Percentiles rank a stretch among this genome's conserved stretches.
Evolutionary conservation across 2,329 filamentous ascomycete species (phyloP).

Genomic region (Chaetomiaceae sp.): DNA sequence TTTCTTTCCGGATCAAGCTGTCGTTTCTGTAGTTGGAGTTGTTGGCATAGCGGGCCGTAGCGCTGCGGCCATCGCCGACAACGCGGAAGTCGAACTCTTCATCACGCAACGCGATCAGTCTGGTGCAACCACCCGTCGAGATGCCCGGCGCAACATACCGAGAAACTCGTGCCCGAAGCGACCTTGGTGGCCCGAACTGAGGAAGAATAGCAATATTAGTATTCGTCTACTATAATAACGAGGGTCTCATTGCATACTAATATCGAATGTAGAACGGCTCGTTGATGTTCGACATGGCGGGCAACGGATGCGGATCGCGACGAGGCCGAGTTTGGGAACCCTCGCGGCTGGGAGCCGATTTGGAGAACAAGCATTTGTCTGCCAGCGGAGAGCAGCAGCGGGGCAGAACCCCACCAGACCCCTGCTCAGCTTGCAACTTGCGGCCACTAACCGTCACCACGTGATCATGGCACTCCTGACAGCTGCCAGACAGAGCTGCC

Average conservation of each 20-base stretch:
- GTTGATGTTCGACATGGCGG: conserved; percentile 58
- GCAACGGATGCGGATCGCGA: conserved; percentile 46
- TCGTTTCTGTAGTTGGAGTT: conserved; percentile 99
- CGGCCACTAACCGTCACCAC: conserved; percentile 12
- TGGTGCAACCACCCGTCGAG: not conserved
- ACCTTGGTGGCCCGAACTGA: conserved; percentile 92
- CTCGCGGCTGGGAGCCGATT: conserved; percentile 14
- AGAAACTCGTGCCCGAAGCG: conserved; percentile 98
- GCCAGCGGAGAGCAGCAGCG: conserved; percentile 12
- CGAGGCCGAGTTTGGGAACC: conserved; percentile 17
- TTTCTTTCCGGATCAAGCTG: conserved; percentile 98
- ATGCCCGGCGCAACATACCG: conserved; percentile 49
- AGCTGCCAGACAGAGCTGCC: conserved; percentile 18
- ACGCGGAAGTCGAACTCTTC: conserved; percentile 94
- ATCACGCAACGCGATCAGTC: not conserved
- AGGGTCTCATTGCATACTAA: conserved; percentile 73
- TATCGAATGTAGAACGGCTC: conserved; percentile 95
- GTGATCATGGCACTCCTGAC: conserved; percentile 18
- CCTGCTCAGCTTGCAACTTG: not conserved
- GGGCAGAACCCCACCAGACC: conserved; percentile 23
- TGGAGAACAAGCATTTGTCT: conserved; percentile 1
- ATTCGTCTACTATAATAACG: not conserved
- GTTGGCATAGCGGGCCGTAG: conserved; percentile 94
- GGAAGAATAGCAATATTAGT: conserved; percentile 21
- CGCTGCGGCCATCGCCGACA: conserved; percentile 86